These are phyloP conservation scores for Thelonectria rubi DNA, from an alignment of 2,329 filamentous ascomycete species.

Conservation along the genomic window DNA sequence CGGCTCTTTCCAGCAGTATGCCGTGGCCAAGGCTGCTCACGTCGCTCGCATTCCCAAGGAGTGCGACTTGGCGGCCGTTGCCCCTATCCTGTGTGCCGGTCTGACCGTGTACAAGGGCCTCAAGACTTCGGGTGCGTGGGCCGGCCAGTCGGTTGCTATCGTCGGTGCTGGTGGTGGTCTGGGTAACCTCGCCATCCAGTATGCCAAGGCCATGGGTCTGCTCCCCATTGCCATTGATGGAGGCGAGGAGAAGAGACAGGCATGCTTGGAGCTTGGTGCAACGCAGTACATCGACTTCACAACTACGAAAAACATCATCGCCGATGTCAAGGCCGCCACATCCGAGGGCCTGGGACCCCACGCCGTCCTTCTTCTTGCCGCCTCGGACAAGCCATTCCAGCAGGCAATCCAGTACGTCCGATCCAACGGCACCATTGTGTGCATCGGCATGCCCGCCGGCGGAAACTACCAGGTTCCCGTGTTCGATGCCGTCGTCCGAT, in stretches of 20 bases:
- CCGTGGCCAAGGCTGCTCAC: conserved; percentile 22
- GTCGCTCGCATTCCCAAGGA: conserved; percentile 21
- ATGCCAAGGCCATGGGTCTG: conserved; percentile 24
- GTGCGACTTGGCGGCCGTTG: conserved; percentile 17
- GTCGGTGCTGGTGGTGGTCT: conserved; percentile 22
- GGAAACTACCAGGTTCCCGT: conserved; percentile 21
- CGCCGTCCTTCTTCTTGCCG: conserved; percentile 20
- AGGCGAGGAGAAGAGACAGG: conserved; percentile 14
- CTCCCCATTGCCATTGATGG: conserved; percentile 21
- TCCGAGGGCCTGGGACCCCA: conserved; percentile 13
- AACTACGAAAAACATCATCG: conserved; percentile 11
- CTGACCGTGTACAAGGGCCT: conserved; percentile 25
- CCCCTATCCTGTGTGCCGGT: conserved; percentile 22
- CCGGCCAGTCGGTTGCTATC: conserved; percentile 16
- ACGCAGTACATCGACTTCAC: conserved; percentile 16
- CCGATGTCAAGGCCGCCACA: conserved; percentile 16
- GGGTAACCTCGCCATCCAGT: conserved; percentile 19
- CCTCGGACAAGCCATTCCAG: conserved; percentile 18
- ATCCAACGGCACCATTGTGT: conserved; percentile 18
- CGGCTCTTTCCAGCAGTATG: conserved; percentile 25
- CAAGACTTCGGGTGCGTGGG: conserved; percentile 3
- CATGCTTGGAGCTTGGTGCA: conserved; percentile 15
- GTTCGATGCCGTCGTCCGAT: conserved; percentile 19
- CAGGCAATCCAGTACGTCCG: conserved; percentile 22
- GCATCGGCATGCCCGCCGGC: conserved; percentile 21